Evolutionary conservation across 352 stramenopile genomes (phyloP), one percentile per base, ranked within the genome.

Genomic region (Globisporangium heterothallicum): DNA sequence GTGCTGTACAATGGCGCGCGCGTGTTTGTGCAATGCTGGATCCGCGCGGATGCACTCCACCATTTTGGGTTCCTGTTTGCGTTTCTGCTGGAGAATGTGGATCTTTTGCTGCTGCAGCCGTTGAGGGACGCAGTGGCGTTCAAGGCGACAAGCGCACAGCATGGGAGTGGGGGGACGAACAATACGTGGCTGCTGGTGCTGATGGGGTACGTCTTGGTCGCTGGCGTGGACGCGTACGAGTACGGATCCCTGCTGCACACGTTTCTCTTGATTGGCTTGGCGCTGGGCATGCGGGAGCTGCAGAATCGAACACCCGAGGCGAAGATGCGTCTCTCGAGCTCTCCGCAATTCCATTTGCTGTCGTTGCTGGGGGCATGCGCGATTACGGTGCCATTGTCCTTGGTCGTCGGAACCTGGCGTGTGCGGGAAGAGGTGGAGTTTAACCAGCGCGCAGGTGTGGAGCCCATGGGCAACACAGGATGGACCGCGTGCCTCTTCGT

Each of bases 51-150:
- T n/a, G 73, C 79, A 34, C 60, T 90, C 22, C 63, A 75, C 27
- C 74, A 87, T 44, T 90, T 88, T 27, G 79, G 76, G 2, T 64
- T 84, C 48, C 58, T 88, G n/a, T 81, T 88, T 42, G 76, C 74
- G 43, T 86, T 90, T 44, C 52, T 90, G 46, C 47, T 90, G 32
- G 74, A 86, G 53, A 64, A 78, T 61, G 48, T 69, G 21, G 68
- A 66, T 24, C 38, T 68, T 41, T 46, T 81, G 46, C 51, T 90
- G 56, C 56, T 86, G 25, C 65, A 66, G 49, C 72, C 75, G 30
- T 36, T 84, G 19, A 65, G 68, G 42, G 43, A 66, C n/a, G 59
- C 55, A 29, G 26, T 62, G 24, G 13, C 35, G 21, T 29, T n/a
- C 7, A 27, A 30, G 26, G 9, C 18, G 9, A 8, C 30, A 57